A percentile compares a stretch with the other conserved stretches of the same genome.
Evolutionary conservation across 257 asterid species (phyloP).

Genomic region (Osmanthus fragrans): DNA sequence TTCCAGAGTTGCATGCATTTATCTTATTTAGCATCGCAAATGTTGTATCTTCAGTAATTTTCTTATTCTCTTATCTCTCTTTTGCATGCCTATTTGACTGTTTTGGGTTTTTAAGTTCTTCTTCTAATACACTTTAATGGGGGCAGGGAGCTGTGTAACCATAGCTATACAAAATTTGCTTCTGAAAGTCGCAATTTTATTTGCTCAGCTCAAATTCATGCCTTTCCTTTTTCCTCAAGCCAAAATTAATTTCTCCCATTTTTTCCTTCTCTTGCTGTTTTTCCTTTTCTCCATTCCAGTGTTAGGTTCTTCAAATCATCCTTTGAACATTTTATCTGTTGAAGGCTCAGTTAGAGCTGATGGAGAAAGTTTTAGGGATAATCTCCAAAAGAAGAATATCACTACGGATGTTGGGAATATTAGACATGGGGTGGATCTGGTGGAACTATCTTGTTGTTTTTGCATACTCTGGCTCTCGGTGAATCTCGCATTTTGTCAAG

Average conservation of each 20-base stretch:
- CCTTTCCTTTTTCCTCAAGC: conserved; percentile 3
- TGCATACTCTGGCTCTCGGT: conserved; percentile 58
- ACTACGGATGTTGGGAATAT: too few relatives aligned
- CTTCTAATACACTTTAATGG: neutral
- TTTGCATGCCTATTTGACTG: neutral
- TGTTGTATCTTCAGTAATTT: neutral
- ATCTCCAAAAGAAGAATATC: conserved; percentile 31
- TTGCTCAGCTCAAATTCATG: conserved; percentile 12
- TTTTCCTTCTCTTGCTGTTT: conserved; percentile 9
- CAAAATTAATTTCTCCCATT: neutral
- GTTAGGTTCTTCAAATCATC: conserved; percentile 89
- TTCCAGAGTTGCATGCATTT: neutral
- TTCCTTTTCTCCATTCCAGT: conserved; percentile 44
- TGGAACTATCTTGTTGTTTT: conserved; percentile 82
- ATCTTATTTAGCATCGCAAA: neutral
- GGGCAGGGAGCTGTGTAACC: neutral
- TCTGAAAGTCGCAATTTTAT: neutral
- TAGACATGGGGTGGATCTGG: conserved; percentile 99
- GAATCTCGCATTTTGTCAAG: conserved; percentile 70
- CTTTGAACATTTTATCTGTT: conserved; percentile 57
- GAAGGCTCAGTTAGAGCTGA: conserved; percentile 46
- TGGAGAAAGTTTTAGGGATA: conserved; percentile 40
- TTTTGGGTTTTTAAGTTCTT: neutral
- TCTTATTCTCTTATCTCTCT: neutral
- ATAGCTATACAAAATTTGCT: neutral